Base-by-base conservation (phyloP, 148 eudicot genomes). In the Agrostemma githago region DNA sequence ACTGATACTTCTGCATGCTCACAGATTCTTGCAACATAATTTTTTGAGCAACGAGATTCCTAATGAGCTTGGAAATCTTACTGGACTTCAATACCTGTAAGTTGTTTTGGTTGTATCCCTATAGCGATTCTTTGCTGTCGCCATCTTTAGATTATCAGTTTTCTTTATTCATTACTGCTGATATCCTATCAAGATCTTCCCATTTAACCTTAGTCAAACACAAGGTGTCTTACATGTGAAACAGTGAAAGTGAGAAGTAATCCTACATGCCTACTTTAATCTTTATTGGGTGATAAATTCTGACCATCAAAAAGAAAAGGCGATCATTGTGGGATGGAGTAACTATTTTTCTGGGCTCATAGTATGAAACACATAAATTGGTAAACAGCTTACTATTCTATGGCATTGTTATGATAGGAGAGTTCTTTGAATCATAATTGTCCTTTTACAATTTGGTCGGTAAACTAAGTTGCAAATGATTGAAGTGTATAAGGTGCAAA, bases 21-120 rank as follows among this genome's bases (percentile, higher is more conserved):
- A 11, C 88, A 94, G 98, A 82, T 91, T 79, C 79, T 79, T 94
- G 86, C 98, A 94, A 86, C 86, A 90, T 74, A 94, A 94, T 83
- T 94, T 87, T 82, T 80, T 94, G 60, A 89, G 97, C 82, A 88
- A 88, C 62, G 79, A 71, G 75, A 87, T 94, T 76, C 97, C 98
- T 41, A 79, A 48, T 75, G 97, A 88, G 74, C 69, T 94, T 72
- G 98, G 98, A 75, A 87, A 86, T 79, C 93, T 89, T 80, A 82
- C 87, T 20, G 84, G 77, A 76, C 96, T 94, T 71, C 87, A 91
- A 71, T 84, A 79, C 79, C 87, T 94, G 98, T 94, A 89, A 88
- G 97, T 78, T 71, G 26, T 68, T 82, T 78, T 2, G 39, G 12
- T 42, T 60, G 7, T 14, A 66, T 6, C 58, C 34, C 37, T 62